A percentile compares a stretch with the other conserved stretches of the same genome.
Conservation (phyloP, 139 green algal genomes). For the Raphidocelis subcapitata region DNA sequence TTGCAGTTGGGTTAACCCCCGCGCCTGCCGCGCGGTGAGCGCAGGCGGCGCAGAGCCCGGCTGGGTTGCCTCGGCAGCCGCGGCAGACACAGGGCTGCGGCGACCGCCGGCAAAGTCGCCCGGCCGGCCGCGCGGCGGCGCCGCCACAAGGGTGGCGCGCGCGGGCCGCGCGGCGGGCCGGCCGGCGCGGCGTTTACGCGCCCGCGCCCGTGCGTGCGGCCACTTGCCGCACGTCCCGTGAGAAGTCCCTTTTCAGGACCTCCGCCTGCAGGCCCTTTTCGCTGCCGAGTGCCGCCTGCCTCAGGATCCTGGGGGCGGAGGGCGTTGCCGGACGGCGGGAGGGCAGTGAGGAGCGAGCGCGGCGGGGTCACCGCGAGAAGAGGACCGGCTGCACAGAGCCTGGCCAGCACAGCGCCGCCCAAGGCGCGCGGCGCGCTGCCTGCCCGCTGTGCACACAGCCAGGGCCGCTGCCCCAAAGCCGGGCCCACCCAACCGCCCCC, state of each 20-base stretch:
- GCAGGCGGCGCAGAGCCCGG: too few species aligned
- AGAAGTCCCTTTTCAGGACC: not conserved
- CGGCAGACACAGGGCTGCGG: too few species aligned
- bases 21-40: too few species aligned
- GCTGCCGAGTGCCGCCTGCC: not conserved
- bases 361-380: not conserved
- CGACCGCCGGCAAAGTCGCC: too few species aligned
- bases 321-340: not conserved
- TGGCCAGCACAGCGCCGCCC: not conserved
- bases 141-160: not conserved
- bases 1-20: too few species aligned
- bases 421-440: not conserved
- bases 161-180: not conserved
- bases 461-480: not conserved
- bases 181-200: not conserved
- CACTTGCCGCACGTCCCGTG: not conserved
- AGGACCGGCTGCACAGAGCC: not conserved
- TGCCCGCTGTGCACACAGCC: not conserved
- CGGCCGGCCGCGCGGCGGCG: too few species aligned
- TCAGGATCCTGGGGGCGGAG: constrained; percentile 19
- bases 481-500: too few species aligned
- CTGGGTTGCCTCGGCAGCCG: too few species aligned
- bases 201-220: not conserved
- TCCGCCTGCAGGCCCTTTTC: constrained; percentile 16
- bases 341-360: too few species aligned